A percentile compares a stretch with the other conserved stretches of the same genome.
These are phyloP conservation scores for Verticillium dahliae DNA, from an alignment of 2,329 filamentous ascomycete genomes.

Conservation along the genomic window DNA sequence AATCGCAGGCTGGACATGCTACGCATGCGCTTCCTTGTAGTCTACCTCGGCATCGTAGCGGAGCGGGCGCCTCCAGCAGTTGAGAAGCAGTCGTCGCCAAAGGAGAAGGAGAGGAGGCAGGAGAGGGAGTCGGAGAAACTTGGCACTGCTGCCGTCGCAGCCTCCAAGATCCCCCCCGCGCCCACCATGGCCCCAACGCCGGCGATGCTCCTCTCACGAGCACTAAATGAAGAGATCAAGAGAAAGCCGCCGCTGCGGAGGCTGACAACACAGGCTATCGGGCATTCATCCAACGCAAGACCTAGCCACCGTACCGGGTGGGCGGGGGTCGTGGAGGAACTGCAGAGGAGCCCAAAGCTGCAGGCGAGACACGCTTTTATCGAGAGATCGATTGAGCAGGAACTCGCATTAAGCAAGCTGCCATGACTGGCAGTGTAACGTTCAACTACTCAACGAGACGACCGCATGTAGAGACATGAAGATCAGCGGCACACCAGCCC, in stretches of 20 bases:
- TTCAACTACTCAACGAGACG: not conserved
- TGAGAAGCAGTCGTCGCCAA: constrained; percentile 25
- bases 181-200: constrained; percentile 16
- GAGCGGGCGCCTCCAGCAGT: constrained; percentile 25
- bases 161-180: constrained; percentile 21
- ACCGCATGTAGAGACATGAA: not conserved
- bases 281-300: constrained; percentile 41
- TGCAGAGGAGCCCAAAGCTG: constrained; percentile 55
- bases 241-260: constrained; percentile 41
- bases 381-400: constrained; percentile 43
- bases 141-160: constrained; percentile 2
- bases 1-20: constrained; percentile 53
- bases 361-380: constrained; percentile 57
- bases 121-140: constrained; percentile 1
- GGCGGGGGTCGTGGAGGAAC: constrained; percentile 57
- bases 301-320: constrained; percentile 47
- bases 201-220: constrained; percentile 29
- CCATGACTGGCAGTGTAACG: not conserved
- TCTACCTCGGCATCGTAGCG: constrained; percentile 56
- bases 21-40: constrained; percentile 58
- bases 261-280: constrained; percentile 47
- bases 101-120: constrained; percentile 15
- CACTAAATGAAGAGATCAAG: constrained; percentile 35
- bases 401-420: constrained; percentile 12
- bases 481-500: not conserved